These are phyloP conservation scores for Eucalyptus microcorys DNA, from an alignment of 345 rosid genomes.

Conservation along the genomic window DNA sequence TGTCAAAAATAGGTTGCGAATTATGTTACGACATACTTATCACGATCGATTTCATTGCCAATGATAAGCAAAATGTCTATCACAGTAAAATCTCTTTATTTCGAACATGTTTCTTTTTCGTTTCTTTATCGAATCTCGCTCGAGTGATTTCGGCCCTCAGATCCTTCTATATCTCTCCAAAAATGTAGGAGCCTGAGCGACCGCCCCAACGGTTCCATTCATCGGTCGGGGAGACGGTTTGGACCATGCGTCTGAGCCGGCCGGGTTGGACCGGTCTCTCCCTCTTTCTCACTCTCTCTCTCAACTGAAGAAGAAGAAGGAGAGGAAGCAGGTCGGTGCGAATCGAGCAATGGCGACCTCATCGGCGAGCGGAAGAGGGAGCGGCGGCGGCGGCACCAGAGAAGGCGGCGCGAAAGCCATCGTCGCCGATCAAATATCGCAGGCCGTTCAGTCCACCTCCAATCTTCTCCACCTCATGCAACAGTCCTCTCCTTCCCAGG, in stretches of 20 bases:
- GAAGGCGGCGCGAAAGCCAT: conserved; percentile 59
- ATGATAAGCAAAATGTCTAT: background rate
- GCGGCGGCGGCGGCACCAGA: conserved; percentile 17
- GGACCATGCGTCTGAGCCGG: background rate
- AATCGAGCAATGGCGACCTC: conserved; percentile 7
- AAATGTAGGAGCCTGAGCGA: background rate
- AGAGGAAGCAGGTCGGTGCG: background rate
- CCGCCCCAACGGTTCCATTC: background rate
- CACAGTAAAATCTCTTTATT: no score
- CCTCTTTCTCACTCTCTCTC: background rate
- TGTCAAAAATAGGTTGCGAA: background rate
- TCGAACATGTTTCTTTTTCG: background rate
- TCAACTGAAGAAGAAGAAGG: background rate
- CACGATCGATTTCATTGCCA: background rate
- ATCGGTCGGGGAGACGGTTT: background rate
- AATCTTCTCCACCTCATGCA: conserved; percentile 81
- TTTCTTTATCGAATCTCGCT: background rate
- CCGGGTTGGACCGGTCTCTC: background rate
- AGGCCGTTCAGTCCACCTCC: conserved; percentile 71
- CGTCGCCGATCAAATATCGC: conserved; percentile 70
- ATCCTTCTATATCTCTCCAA: background rate
- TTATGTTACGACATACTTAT: accelerated
- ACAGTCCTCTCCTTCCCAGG: conserved; percentile 79
- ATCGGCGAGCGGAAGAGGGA: background rate
- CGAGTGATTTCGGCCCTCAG: background rate